These are phyloP conservation scores for Aspergillus brasiliensis DNA, from an alignment of 2,329 filamentous ascomycete genomes.

Conservation along the genomic window DNA sequence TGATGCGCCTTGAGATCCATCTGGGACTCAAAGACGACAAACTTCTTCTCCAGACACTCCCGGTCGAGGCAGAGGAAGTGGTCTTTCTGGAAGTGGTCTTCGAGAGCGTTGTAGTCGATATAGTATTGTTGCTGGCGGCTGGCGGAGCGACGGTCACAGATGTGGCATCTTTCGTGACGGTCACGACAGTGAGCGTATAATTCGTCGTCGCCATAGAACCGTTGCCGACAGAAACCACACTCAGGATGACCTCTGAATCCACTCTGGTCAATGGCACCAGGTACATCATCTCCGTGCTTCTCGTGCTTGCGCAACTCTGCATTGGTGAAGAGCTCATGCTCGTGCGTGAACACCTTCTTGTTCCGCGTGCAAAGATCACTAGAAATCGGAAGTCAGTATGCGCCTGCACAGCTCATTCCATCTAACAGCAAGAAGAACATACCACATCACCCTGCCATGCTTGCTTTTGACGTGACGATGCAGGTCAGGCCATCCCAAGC, in stretches of 20 bases:
- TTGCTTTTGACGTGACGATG: conserved; percentile 78
- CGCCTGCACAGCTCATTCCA: conserved; percentile 1
- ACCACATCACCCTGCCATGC: conserved; percentile 86
- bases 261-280: conserved; percentile 86
- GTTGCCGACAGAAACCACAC: conserved; percentile 85
- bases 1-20: conserved; percentile 95
- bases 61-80: conserved; percentile 83
- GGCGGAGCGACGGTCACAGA: conserved; percentile 73
- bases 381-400: conserved; percentile 9
- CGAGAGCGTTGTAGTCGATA: conserved; percentile 81
- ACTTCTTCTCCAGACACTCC: conserved; percentile 95
- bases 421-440: conserved; percentile 31
- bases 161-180: conserved; percentile 91
- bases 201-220: conserved; percentile 96
- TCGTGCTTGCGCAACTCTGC: conserved; percentile 85
- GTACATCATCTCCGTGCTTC: conserved; percentile 84
- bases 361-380: conserved; percentile 86
- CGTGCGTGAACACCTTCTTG: conserved; percentile 98
- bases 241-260: conserved; percentile 95
- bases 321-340: conserved; percentile 87
- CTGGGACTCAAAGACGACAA: conserved; percentile 92
- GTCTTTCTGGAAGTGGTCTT: conserved; percentile 82
- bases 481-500: conserved; percentile 75
- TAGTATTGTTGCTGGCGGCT: conserved; percentile 83
- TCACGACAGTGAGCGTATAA: conserved; percentile 90